Evolutionary conservation across 805 yeast species (phyloP), one percentile per base, ranked within the genome.

Genomic region (Starmera quercuum): DNA sequence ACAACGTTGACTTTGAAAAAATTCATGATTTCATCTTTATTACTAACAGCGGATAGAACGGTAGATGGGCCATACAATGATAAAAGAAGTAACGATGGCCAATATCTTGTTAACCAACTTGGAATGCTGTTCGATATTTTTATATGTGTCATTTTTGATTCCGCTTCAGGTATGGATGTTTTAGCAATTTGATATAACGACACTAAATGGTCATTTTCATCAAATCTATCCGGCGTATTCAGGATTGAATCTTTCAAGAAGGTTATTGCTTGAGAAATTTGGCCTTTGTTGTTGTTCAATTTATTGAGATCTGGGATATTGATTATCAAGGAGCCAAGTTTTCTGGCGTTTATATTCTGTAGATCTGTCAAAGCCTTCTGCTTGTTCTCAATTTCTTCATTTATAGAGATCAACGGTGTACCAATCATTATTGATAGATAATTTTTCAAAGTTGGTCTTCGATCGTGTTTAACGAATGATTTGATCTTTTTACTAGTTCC

Each of bases 1-100:
- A 77, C 54, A 6, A 85, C 51, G 34, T 81, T 79, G 32, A 64
- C 62, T 32, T 63, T 59, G 29, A 76, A 37, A 79, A 92, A 84
- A 2, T 63, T 51, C 3, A 63, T 40, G 13, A 86, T 73, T 13
- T 63, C 69, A 13, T 59, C 60, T 39, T 83, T 64, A 40, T 78
- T 74, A 3, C 67, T 58, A 48, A 81, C 61, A 2, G 71, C 40
- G 35, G 58, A 58, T 19, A 47, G 30, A 2, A 70, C 43, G 3
- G 74, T 50, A 2, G 66, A 47, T 7, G 92, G 86, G 0, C 83
- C 82, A 48, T 71, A 73, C 4, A 67, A 32, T 1, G 66, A 29
- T 2, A 62, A 38, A 1, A 70, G 14, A 1, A 68, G 37, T 2
- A 73, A 39, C 0, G 71, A 36, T 2, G 88, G 84, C 95, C 95